These are phyloP conservation scores for Cystobasidium ongulense DNA, from an alignment of 768 basidiomycete genomes.

Conservation along the genomic window DNA sequence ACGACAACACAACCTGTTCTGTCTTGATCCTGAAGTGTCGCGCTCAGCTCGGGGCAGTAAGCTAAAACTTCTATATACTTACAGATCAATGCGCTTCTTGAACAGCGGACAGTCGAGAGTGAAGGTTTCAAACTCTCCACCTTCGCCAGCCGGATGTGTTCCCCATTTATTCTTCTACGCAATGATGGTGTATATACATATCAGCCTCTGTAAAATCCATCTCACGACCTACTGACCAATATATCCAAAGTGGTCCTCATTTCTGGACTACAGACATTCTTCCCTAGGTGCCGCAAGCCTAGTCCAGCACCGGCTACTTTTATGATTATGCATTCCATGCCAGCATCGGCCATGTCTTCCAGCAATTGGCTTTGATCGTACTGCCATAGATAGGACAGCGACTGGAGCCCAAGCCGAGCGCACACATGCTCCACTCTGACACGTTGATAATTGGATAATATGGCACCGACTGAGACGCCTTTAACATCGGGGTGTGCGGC, in stretches of 20 bases:
- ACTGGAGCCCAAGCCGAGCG: slow-evolving; percentile 65
- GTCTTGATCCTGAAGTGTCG: slow-evolving; percentile 9
- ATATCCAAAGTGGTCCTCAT: slow-evolving; percentile 66
- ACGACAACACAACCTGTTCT: slow-evolving; percentile 25
- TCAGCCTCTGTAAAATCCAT: not conserved
- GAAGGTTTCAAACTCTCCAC: slow-evolving; percentile 93
- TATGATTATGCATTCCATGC: slow-evolving; percentile 74
- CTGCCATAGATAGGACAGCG: slow-evolving; percentile 89
- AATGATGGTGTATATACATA: not conserved
- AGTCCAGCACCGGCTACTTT: slow-evolving; percentile 91
- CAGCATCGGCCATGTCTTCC: slow-evolving; percentile 70
- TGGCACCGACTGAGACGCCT: slow-evolving; percentile 89
- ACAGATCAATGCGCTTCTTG: slow-evolving; percentile 67
- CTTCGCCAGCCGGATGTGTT: slow-evolving; percentile 91
- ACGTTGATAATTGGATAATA: slow-evolving; percentile 93
- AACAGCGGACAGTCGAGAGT: slow-evolving; percentile 85
- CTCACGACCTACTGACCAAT: slow-evolving; percentile 53
- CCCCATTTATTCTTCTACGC: slow-evolving; percentile 74
- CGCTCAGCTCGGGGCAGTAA: slow-evolving; percentile 52
- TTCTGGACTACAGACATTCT: slow-evolving; percentile 53
- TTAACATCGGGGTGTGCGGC: slow-evolving; percentile 66
- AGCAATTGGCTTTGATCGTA: slow-evolving; percentile 77
- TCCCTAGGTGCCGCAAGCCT: slow-evolving; percentile 62
- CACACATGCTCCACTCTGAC: slow-evolving; percentile 98
- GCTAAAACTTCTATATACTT: slow-evolving; percentile 41